Percentiles rank a stretch among this genome's conserved stretches.
These are phyloP conservation scores for Oryza nivara DNA, from an alignment of 176 grass and related monocot genomes.

Conservation along the genomic window DNA sequence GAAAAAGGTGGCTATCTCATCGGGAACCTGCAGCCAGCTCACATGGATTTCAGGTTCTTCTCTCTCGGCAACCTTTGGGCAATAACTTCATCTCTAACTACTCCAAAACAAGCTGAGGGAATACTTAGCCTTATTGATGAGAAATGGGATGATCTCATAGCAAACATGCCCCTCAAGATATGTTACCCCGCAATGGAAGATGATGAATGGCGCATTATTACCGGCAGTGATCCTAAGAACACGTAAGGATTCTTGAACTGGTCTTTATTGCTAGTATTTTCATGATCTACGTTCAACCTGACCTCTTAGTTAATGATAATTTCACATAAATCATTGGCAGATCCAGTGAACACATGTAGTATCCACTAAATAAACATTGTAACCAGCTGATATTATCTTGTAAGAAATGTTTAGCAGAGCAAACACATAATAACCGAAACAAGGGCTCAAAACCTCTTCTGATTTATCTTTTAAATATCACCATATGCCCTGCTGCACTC, in stretches of 20 bases:
- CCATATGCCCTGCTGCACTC: background rate
- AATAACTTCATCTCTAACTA: slow-evolving; percentile 75
- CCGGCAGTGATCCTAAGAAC: slow-evolving; percentile 90
- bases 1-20: slow-evolving; percentile 83
- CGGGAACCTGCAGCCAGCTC: slow-evolving; percentile 84
- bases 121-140: slow-evolving; percentile 88
- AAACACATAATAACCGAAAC: background rate
- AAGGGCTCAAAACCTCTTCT: background rate
- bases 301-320: background rate
- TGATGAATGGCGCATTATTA: slow-evolving; percentile 87
- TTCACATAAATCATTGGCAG: background rate
- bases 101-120: slow-evolving; percentile 76
- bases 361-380: background rate
- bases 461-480: background rate
- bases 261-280: background rate
- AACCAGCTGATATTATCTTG: background rate
- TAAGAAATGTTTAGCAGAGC: background rate
- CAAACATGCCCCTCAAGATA: slow-evolving; percentile 81
- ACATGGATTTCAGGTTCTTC: slow-evolving; percentile 94
- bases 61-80: slow-evolving; percentile 86
- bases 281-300: background rate
- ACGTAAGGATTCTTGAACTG: slow-evolving; percentile 56
- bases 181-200: slow-evolving; percentile 81
- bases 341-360: background rate
- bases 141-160: slow-evolving; percentile 84